Evolutionary conservation across 1,284 basidiomycete genomes (phyloP).

Genomic region (Amylostereum chailletii): DNA sequence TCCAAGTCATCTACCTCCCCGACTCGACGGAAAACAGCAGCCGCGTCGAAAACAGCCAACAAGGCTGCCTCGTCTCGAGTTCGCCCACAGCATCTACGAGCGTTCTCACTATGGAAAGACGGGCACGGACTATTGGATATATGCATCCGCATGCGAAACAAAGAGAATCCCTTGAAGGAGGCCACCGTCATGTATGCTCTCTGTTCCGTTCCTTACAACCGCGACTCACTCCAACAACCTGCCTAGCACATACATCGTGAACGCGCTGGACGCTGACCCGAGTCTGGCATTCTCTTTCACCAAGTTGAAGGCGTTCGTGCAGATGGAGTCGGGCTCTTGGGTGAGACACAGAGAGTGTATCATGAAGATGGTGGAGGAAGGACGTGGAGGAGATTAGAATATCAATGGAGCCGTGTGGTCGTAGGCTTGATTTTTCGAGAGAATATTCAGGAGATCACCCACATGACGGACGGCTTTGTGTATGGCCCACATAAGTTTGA

Average conservation of each 20-base stretch:
- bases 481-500: too few relatives aligned
- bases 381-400: constrained; percentile 6
- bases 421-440: too few relatives aligned
- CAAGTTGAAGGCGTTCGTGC: constrained; percentile 27
- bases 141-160: constrained; percentile 32
- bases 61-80: constrained; percentile 11
- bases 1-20: background rate
- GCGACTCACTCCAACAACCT: background rate
- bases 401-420: too few relatives aligned
- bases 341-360: constrained; percentile 29
- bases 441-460: too few relatives aligned
- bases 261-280: constrained; percentile 32
- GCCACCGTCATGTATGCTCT: constrained; percentile 44
- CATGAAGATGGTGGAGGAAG: constrained; percentile 12
- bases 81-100: constrained; percentile 40
- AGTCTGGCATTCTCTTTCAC: constrained; percentile 28
- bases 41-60: background rate
- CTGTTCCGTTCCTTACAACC: constrained; percentile 1
- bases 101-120: constrained; percentile 50
- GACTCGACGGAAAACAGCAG: background rate
- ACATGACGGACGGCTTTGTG: too few relatives aligned
- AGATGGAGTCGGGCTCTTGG: constrained; percentile 34
- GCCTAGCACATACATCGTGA: constrained; percentile 35
- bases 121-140: constrained; percentile 37
- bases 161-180: constrained; percentile 37